These are phyloP conservation scores for Tulasnella sp. DNA, from an alignment of 768 basidiomycete genomes.

Conservation along the genomic window DNA sequence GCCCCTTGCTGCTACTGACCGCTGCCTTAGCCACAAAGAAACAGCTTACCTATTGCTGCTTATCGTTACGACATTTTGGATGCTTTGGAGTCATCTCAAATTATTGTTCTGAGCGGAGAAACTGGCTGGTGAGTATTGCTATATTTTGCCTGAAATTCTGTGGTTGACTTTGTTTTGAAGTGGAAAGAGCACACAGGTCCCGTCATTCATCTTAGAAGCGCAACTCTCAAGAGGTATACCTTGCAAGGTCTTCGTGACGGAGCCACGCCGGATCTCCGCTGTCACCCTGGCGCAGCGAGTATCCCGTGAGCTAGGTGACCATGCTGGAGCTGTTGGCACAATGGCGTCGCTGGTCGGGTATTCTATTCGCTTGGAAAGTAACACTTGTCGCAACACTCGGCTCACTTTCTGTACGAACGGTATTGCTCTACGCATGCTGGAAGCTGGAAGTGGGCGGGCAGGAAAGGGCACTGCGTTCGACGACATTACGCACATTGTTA, in stretches of 20 bases:
- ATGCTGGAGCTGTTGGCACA: slow-evolving; percentile 65
- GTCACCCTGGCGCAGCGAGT: slow-evolving; percentile 94
- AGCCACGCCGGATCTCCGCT: slow-evolving; percentile 90
- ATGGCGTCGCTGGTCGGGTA: slow-evolving; percentile 78
- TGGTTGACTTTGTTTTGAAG: slow-evolving; percentile 31
- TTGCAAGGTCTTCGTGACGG: slow-evolving; percentile 91
- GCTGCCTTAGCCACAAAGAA: slow-evolving; percentile 49
- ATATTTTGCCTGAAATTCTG: slow-evolving; percentile 25
- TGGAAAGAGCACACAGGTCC: slow-evolving; percentile 95
- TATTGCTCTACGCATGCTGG: slow-evolving; percentile 94
- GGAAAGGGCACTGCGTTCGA: slow-evolving; percentile 77
- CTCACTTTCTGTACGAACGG: slow-evolving; percentile 86
- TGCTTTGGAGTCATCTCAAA: slow-evolving; percentile 59
- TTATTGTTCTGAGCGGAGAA: slow-evolving; percentile 79
- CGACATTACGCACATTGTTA: slow-evolving; percentile 93
- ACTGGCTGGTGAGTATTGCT: slow-evolving; percentile 48
- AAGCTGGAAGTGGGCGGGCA: slow-evolving; percentile 58
- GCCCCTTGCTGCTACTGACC: not conserved
- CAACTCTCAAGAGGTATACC: slow-evolving; percentile 64
- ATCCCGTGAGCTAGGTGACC: slow-evolving; percentile 83
- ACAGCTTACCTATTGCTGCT: slow-evolving; percentile 71
- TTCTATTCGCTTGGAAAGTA: slow-evolving; percentile 85
- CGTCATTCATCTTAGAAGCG: slow-evolving; percentile 87
- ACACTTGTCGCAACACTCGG: slow-evolving; percentile 65
- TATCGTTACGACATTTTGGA: slow-evolving; percentile 65